Percentiles rank a stretch among this genome's conserved stretches.
These are phyloP conservation scores for Candida anglica DNA, from an alignment of 805 yeast species.

Conservation along the genomic window DNA sequence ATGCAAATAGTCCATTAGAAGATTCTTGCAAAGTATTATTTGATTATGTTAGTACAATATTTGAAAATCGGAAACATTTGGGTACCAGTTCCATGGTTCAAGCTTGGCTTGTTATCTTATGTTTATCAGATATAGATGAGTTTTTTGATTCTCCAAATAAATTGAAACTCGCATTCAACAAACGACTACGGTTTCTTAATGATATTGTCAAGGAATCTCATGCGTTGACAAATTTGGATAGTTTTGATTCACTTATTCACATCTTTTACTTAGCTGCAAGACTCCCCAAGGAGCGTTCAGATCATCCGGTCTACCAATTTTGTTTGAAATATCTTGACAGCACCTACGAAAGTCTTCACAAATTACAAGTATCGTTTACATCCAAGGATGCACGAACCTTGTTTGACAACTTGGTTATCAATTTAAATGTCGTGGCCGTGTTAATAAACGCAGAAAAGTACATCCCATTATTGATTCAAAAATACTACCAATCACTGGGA, in stretches of 20 bases:
- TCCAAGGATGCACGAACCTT: constrained; percentile 10
- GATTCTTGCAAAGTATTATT: constrained; percentile 23
- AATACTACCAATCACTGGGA: constrained; percentile 17
- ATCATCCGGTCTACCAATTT: constrained; percentile 27
- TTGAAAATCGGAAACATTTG: constrained; percentile 21
- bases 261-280: constrained; percentile 34
- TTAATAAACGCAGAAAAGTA: constrained; percentile 31
- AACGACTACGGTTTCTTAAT: constrained; percentile 27
- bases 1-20: constrained; percentile 18
- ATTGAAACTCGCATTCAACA: constrained; percentile 30
- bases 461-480: constrained; percentile 16
- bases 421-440: constrained; percentile 33
- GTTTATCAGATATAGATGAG: constrained; percentile 33
- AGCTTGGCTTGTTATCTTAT: constrained; percentile 30
- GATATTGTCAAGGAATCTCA: constrained; percentile 25
- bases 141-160: constrained; percentile 24
- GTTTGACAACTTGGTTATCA: constrained; percentile 20
- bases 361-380: constrained; percentile 10
- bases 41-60: constrained; percentile 24
- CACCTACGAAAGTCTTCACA: constrained; percentile 20
- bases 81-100: constrained; percentile 17
- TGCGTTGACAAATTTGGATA: constrained; percentile 21
- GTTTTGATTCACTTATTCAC: constrained; percentile 32
- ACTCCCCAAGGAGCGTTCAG: constrained; percentile 14
- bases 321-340: constrained; percentile 27